Evolutionary conservation across 768 basidiomycete species (phyloP).

Genomic region (Tephrocybe sp.): DNA sequence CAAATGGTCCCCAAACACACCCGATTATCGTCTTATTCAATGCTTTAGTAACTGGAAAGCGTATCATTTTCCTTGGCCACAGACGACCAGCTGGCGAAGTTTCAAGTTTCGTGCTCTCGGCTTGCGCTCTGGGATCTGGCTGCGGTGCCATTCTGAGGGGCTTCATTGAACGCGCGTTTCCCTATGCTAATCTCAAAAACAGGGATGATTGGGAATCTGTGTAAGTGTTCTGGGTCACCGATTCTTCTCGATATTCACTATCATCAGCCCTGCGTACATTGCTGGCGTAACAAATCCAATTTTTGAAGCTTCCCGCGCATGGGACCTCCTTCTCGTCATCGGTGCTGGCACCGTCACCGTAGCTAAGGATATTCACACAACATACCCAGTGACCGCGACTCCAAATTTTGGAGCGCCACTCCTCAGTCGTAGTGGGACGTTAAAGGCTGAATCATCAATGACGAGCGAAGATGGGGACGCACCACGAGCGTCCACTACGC

Average conservation of each 20-base stretch:
- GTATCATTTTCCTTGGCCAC: slow-evolving; percentile 94
- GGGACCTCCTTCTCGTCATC: slow-evolving; percentile 95
- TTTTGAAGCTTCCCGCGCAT: slow-evolving; percentile 80
- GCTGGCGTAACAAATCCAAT: slow-evolving; percentile 98
- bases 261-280: slow-evolving; percentile 79
- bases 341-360: slow-evolving; percentile 84
- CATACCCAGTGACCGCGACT: slow-evolving; percentile 44
- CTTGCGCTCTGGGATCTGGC: slow-evolving; percentile 90
- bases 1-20: slow-evolving; percentile 85
- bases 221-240: slow-evolving; percentile 44
- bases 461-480: slow-evolving; percentile 66
- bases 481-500: slow-evolving; percentile 53
- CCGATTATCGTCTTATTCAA: slow-evolving; percentile 96
- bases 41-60: slow-evolving; percentile 90
- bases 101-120: slow-evolving; percentile 87
- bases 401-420: slow-evolving; percentile 41
- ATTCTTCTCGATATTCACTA: background rate
- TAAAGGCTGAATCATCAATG: slow-evolving; percentile 62
- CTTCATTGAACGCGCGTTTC: slow-evolving; percentile 89
- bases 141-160: slow-evolving; percentile 82
- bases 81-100: slow-evolving; percentile 87
- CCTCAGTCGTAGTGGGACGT: slow-evolving; percentile 53
- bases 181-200: slow-evolving; percentile 88
- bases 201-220: slow-evolving; percentile 87
- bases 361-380: slow-evolving; percentile 75